Conservation (phyloP, 495 filamentous ascomycete genomes). For the Trichoderma reesei region DNA sequence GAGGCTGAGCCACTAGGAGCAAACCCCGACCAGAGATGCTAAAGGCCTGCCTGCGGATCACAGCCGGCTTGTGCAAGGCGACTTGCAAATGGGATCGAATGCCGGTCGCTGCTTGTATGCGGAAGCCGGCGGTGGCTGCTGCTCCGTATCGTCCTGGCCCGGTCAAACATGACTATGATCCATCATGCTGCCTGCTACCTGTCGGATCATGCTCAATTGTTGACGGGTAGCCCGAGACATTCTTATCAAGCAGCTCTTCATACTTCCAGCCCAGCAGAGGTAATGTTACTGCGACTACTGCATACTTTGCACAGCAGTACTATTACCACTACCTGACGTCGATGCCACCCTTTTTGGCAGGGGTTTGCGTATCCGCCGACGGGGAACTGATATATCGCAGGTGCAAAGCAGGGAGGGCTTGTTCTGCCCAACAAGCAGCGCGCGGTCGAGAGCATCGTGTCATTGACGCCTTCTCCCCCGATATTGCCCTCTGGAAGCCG, state of each 20-base stretch:
- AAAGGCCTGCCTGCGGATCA: not conserved
- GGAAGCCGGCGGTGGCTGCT: not conserved
- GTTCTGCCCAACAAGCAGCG: not conserved
- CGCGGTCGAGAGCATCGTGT: not conserved
- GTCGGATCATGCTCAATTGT: not conserved
- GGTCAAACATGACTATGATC: not conserved
- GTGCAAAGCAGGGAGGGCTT: not conserved
- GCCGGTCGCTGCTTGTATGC: not conserved
- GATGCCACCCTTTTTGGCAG: not conserved
- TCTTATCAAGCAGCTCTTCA: not conserved
- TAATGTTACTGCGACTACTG: no score
- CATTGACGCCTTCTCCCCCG: not conserved
- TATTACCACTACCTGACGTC: not conserved
- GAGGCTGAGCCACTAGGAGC: slow-evolving; percentile 3
- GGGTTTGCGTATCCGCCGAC: not conserved
- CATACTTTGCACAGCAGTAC: no score
- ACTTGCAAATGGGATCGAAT: not conserved
- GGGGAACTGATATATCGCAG: not conserved
- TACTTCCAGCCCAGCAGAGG: not conserved
- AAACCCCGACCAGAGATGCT: slow-evolving; percentile 1
- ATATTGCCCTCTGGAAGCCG: not conserved
- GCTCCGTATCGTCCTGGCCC: no score
- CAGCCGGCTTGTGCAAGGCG: slow-evolving; percentile 1
- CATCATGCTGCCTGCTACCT: not conserved
- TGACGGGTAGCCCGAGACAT: not conserved